Evolutionary conservation across 2,329 filamentous ascomycete species (phyloP).

Genomic region (Arthrobotrys iridis): DNA sequence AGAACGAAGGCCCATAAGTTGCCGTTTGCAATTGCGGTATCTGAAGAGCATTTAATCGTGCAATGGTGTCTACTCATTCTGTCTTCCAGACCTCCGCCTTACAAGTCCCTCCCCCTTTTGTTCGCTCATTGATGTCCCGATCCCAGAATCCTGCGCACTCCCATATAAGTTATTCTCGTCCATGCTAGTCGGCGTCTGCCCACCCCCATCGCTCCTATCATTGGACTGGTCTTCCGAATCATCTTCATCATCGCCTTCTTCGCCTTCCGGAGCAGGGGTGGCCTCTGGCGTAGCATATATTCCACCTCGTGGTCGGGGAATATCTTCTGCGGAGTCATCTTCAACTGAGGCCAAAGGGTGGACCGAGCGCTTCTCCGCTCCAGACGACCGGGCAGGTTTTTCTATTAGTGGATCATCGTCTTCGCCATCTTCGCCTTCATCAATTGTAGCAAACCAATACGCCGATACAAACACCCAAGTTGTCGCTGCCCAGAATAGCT

Average conservation of each 20-base stretch:
- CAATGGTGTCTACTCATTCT: slow-evolving; percentile 26
- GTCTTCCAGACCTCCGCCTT: slow-evolving; percentile 41
- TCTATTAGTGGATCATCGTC: slow-evolving; percentile 8
- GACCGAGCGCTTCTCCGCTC: slow-evolving; percentile 21
- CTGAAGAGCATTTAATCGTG: background rate
- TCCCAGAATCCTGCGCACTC: slow-evolving; percentile 51
- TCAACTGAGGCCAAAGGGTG: slow-evolving; percentile 49
- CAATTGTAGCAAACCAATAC: slow-evolving; percentile 43
- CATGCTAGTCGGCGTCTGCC: slow-evolving; percentile 45
- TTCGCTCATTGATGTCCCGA: slow-evolving; percentile 52
- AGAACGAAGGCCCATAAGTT: too few relatives aligned
- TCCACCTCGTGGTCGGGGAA: slow-evolving; percentile 45
- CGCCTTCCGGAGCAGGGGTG: slow-evolving; percentile 42
- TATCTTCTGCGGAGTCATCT: slow-evolving; percentile 52
- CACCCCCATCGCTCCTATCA: slow-evolving; percentile 43
- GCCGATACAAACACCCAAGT: slow-evolving; percentile 71
- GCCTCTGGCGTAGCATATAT: slow-evolving; percentile 49
- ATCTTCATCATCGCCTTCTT: slow-evolving; percentile 47
- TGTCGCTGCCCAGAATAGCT: slow-evolving; percentile 73
- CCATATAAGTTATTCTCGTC: slow-evolving; percentile 49
- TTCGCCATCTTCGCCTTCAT: slow-evolving; percentile 18
- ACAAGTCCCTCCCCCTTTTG: slow-evolving; percentile 31
- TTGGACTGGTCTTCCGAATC: slow-evolving; percentile 38
- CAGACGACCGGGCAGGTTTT: background rate
- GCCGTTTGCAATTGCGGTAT: background rate